These are phyloP conservation scores for Globisporangium yorkense DNA, from an alignment of 352 stramenopile genomes.

Conservation along the genomic window DNA sequence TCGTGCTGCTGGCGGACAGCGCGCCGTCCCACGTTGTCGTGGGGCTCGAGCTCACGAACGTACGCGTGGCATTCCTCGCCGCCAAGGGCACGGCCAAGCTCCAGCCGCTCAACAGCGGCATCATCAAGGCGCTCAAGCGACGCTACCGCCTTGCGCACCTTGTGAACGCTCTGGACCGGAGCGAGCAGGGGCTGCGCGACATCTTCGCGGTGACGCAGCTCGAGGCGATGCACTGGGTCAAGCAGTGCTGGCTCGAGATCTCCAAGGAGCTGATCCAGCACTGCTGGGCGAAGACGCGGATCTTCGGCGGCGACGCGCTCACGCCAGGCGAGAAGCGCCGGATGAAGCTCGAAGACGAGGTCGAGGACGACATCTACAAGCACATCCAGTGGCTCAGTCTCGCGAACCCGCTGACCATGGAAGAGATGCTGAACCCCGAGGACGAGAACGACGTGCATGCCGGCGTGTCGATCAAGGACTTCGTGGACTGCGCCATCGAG, in stretches of 20 bases:
- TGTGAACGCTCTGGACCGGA: constrained; percentile 13
- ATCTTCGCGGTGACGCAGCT: constrained; percentile 16
- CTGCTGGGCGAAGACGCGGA: constrained; percentile 5
- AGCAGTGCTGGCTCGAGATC: constrained; percentile 8
- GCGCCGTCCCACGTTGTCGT: constrained; percentile 13
- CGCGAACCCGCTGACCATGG: constrained; percentile 4
- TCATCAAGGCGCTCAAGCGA: constrained; percentile 17
- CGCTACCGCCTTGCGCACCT: constrained; percentile 16
- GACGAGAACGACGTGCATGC: constrained; percentile 9
- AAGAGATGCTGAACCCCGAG: constrained; percentile 6
- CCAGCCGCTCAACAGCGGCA: constrained; percentile 16
- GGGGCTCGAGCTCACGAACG: constrained; percentile 15
- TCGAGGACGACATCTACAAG: constrained; percentile 8
- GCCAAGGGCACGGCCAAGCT: constrained; percentile 10
- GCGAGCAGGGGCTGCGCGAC: constrained; percentile 12
- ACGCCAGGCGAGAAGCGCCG: constrained; percentile 6
- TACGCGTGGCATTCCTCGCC: constrained; percentile 9
- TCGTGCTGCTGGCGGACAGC: constrained; percentile 17
- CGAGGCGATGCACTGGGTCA: constrained; percentile 12
- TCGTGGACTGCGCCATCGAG: constrained; percentile 5
- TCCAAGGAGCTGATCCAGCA: constrained; percentile 1
- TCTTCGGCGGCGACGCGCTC: constrained; percentile 7
- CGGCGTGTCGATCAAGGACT: constrained; percentile 6
- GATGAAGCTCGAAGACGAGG: constrained; percentile 5
- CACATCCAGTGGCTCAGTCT: constrained; percentile 9